Percentiles rank a stretch among this genome's conserved stretches.
These are phyloP conservation scores for Pseudocercospora musae DNA, from an alignment of 2,329 filamentous ascomycete species.

Conservation along the genomic window DNA sequence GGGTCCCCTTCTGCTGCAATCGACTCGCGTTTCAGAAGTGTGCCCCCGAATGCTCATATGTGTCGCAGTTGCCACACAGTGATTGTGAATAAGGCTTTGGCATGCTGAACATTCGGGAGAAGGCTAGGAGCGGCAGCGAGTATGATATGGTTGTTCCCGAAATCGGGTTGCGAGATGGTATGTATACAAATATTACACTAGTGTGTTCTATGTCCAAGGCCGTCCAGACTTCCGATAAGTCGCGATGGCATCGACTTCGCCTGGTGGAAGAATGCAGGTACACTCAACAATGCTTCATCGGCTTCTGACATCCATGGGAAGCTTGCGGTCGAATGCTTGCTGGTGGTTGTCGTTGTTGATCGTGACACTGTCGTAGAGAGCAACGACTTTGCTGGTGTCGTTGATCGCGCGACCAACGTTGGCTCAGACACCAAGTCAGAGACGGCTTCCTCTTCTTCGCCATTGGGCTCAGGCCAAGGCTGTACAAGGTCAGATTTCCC, in stretches of 20 bases:
- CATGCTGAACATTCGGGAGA: no score
- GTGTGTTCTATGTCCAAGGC: background rate
- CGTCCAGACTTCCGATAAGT: background rate
- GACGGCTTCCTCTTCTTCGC: background rate
- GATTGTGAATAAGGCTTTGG: no score
- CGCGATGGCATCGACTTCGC: background rate
- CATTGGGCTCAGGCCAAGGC: background rate
- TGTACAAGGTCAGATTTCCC: constrained; percentile 5
- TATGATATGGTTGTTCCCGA: no score
- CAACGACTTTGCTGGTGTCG: background rate
- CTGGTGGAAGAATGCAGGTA: background rate
- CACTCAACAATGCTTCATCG: background rate
- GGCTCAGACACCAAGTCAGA: background rate
- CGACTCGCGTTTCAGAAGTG: no score
- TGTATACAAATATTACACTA: no score
- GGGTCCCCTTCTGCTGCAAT: no score
- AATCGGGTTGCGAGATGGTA: no score
- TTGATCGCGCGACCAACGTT: background rate
- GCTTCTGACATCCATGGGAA: background rate
- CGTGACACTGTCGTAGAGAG: background rate
- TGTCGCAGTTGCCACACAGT: no score
- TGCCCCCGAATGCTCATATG: no score
- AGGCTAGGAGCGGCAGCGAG: no score
- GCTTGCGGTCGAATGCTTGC: background rate
- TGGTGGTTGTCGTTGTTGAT: background rate